Evolutionary conservation across 306 rosid genomes (phyloP).

Genomic region (Abrus pulchellus): DNA sequence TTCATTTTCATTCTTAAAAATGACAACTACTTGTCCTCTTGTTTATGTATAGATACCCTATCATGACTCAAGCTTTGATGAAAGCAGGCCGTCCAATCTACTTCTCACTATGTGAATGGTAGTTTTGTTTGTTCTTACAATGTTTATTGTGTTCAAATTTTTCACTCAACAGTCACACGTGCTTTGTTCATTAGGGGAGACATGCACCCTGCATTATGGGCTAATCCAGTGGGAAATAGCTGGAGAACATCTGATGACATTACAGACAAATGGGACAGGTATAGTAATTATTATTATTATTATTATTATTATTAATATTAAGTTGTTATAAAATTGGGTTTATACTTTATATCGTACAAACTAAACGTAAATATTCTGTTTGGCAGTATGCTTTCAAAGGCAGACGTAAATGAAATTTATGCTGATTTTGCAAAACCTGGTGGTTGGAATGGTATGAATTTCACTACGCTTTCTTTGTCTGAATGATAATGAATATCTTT

Average conservation of each 20-base stretch:
- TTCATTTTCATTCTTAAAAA: neutral
- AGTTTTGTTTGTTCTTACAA: conserved; percentile 3
- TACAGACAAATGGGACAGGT: conserved; percentile 88
- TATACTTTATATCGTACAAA: too few relatives aligned
- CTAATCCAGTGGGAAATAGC: conserved; percentile 84
- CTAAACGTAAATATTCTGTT: neutral
- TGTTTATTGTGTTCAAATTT: neutral
- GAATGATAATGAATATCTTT: too few relatives aligned
- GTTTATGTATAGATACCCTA: conserved; percentile 69
- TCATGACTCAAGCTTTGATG: conserved; percentile 91
- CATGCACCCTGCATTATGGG: conserved; percentile 95
- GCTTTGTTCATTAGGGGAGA: conserved; percentile 78
- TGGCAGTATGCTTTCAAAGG: conserved; percentile 85
- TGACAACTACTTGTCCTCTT: neutral
- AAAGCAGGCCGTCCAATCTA: conserved; percentile 87
- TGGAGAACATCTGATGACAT: conserved; percentile 97
- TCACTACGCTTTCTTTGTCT: neutral
- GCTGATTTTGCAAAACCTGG: conserved; percentile 89
- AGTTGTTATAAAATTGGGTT: neutral
- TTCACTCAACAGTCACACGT: neutral
- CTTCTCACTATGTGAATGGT: conserved; percentile 98
- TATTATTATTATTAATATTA: conserved; percentile 33
- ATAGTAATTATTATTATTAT: conserved; percentile 11
- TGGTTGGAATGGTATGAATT: conserved; percentile 92
- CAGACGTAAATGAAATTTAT: conserved; percentile 83